Evolutionary conservation across 2,329 filamentous ascomycete genomes (phyloP).

Genomic region (Fusarium chuoi): DNA sequence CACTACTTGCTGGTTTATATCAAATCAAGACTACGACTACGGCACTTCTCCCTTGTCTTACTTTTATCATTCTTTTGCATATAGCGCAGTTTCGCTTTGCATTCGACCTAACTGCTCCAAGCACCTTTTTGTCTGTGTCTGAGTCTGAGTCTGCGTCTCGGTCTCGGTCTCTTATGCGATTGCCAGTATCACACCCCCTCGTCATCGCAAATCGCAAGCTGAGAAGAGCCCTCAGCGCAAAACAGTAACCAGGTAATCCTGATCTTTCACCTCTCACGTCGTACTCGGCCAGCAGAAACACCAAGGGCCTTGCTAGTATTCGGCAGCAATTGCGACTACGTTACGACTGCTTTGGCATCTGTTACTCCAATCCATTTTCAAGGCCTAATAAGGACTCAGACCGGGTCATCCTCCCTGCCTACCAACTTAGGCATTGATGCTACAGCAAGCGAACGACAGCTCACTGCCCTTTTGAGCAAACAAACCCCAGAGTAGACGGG

Average conservation of each 20-base stretch:
- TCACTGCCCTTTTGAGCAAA: conserved; percentile 35
- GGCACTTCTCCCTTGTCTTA: conserved; percentile 14
- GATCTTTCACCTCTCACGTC: conserved; percentile 8
- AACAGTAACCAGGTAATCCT: conserved; percentile 12
- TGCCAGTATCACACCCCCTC: conserved; percentile 28
- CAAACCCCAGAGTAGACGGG: conserved; percentile 19
- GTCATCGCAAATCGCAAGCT: conserved; percentile 24
- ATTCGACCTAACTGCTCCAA: conserved; percentile 21
- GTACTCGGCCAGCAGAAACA: conserved; percentile 8
- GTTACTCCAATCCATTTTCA: conserved; percentile 16
- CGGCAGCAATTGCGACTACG: conserved; percentile 9
- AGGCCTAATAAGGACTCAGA: neutral
- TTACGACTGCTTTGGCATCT: conserved; percentile 20
- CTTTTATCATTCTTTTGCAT: conserved; percentile 20
- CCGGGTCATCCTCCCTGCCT: conserved; percentile 11
- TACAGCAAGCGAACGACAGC: conserved; percentile 18
- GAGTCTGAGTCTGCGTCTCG: neutral
- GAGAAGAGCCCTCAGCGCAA: conserved; percentile 6
- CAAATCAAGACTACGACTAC: conserved; percentile 6
- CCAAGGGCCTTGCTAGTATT: conserved; percentile 8
- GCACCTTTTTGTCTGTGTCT: conserved; percentile 20
- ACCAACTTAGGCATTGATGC: conserved; percentile 23
- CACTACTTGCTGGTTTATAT: conserved; percentile 24
- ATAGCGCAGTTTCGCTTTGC: conserved; percentile 25
- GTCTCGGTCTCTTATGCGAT: conserved; percentile 6